These are phyloP conservation scores for Ramaria rubella DNA, from an alignment of 768 basidiomycete species.

Conservation along the genomic window DNA sequence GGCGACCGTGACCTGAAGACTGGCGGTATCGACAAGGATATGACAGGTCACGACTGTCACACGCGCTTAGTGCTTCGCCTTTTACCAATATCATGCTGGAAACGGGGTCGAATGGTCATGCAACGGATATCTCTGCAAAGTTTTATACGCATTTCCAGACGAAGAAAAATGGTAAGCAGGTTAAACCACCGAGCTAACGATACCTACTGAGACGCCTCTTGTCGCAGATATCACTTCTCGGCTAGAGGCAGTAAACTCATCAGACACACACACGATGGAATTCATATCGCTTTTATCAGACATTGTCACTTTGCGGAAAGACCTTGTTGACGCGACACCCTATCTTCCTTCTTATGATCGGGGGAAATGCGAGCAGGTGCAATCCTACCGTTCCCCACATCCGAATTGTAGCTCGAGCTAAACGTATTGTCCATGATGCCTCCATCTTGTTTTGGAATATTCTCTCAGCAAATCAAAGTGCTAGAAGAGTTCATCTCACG, in stretches of 20 bases:
- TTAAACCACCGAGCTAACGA: not conserved
- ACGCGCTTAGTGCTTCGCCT: conserved; percentile 26
- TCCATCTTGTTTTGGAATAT: not conserved
- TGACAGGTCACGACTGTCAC: not conserved
- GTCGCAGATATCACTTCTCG: conserved; percentile 6
- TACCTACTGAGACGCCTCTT: conserved; percentile 2
- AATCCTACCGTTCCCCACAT: conserved; percentile 19
- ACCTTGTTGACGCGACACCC: conserved; percentile 55
- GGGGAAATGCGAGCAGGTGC: conserved; percentile 59
- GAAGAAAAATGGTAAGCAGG: conserved; percentile 6
- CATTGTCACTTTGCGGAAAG: conserved; percentile 55
- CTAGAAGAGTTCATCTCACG: conserved; percentile 52
- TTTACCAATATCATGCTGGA: conserved; percentile 18
- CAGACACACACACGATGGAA: conserved; percentile 37
- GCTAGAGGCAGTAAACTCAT: conserved; percentile 14
- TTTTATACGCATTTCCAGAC: conserved; percentile 48
- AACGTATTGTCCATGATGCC: not conserved
- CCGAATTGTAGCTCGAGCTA: not conserved
- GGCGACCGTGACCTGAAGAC: conserved; percentile 2
- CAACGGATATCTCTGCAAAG: conserved; percentile 33
- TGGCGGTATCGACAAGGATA: conserved; percentile 5
- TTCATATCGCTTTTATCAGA: conserved; percentile 25
- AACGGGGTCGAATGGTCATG: conserved; percentile 13
- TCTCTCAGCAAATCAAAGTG: conserved; percentile 54
- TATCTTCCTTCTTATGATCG: conserved; percentile 70